Conservation (phyloP, 768 basidiomycete species). For the Pleurotus citrinopileatus region DNA sequence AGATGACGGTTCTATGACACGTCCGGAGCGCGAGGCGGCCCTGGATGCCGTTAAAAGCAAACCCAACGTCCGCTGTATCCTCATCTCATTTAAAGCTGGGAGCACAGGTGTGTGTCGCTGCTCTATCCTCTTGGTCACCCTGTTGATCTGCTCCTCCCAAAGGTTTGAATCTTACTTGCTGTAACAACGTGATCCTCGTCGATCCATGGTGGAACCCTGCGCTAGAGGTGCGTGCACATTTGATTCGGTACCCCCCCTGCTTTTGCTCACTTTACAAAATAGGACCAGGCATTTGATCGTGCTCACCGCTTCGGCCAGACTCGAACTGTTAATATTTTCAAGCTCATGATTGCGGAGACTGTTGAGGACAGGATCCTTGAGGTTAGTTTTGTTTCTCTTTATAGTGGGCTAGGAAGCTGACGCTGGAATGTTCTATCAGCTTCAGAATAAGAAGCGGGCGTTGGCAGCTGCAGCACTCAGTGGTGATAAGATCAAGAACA, state of each 20-base stretch:
- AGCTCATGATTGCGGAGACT: constrained; percentile 82
- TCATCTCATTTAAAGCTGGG: constrained; percentile 96
- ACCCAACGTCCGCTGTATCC: constrained; percentile 62
- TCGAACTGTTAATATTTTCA: constrained; percentile 83
- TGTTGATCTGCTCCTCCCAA: constrained; percentile 11
- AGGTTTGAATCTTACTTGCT: constrained; percentile 89
- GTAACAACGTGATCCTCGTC: constrained; percentile 91
- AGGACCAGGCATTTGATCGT: constrained; percentile 94
- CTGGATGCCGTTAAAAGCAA: constrained; percentile 69
- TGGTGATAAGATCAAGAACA: constrained; percentile 84
- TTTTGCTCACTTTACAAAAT: constrained; percentile 7
- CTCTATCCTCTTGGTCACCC: constrained; percentile 4
- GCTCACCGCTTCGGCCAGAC: constrained; percentile 89
- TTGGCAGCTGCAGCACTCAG: constrained; percentile 82
- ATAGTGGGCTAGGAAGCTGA: not conserved
- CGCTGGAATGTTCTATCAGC: constrained; percentile 30
- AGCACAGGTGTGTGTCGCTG: constrained; percentile 64
- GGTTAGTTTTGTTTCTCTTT: constrained; percentile 31
- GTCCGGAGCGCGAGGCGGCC: constrained; percentile 72
- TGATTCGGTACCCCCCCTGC: not conserved
- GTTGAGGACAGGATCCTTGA: constrained; percentile 85
- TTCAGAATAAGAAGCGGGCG: constrained; percentile 91
- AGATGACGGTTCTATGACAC: constrained; percentile 90
- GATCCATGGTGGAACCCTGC: constrained; percentile 97
- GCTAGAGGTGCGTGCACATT: constrained; percentile 52